Base-by-base conservation (phyloP, 495 filamentous ascomycete species). In the Daldinia childiae region DNA sequence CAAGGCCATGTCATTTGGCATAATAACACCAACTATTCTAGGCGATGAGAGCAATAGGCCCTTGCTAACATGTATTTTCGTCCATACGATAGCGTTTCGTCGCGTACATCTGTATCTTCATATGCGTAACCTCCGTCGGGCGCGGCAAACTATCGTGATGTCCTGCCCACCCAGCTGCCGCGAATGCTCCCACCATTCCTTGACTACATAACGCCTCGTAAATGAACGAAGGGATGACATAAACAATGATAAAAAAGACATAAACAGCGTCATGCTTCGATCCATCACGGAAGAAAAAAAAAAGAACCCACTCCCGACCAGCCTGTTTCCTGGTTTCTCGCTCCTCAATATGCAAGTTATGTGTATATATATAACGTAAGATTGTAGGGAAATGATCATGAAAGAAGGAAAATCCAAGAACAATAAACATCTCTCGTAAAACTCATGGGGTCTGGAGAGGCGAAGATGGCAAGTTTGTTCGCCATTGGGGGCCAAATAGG, bases 281-380 rank as follows among this genome's bases (percentile, higher is more conserved):
- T 36, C n/a, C 51, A 54, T 30, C 7, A 45, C n/a, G 34, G 45
- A 48, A 55, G 45, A 69, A 26, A 26, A 26, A 36, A 58, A 66
- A 55, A 68, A 68, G 26, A 68, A 63, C 51, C 71, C 62, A 66
- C 71, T 62, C 70, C 71, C 43, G 15, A 69, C 65, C 65, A 73
- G 71, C 71, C 71, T 73, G 71, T 54, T 43, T 66, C 66, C 66
- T 73, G 71, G 66, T 73, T 69, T 58, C 62, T 69, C 52, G 62
- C 66, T 69, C 62, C 69, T 60, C 60, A 54, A 59, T 73, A 73
- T 73, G 71, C 71, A 69, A 69, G 66, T 69, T 69, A 62, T 62
- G 65, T 69, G 56, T 64, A 38, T 72, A 54, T 69, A 52, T 69
- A 36, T 73, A 66, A 64, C 59, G 64, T 43, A 52, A 73, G 32